These are phyloP conservation scores for Endogone sp. DNA, from an alignment of 192 early-diverging fungal genomes.

Conservation along the genomic window DNA sequence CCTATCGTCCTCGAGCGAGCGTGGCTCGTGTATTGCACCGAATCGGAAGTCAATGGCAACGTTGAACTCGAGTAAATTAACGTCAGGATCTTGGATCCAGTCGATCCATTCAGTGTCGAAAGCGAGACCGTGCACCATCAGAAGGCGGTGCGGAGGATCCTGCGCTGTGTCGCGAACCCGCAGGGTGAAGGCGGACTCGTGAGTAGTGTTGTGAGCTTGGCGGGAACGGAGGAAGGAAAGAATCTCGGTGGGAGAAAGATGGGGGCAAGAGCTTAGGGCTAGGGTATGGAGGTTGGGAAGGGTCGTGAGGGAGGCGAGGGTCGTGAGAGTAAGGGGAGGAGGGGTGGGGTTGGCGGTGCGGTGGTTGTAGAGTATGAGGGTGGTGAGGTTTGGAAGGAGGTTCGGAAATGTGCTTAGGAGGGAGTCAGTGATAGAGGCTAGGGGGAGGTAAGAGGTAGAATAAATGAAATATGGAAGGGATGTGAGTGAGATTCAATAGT, in stretches of 20 bases:
- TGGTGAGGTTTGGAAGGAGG: background rate
- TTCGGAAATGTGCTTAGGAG: background rate
- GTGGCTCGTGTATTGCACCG: no score
- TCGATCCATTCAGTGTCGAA: background rate
- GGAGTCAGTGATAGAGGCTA: background rate
- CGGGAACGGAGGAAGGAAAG: background rate
- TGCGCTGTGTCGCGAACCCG: background rate
- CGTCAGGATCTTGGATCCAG: background rate
- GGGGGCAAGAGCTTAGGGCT: background rate
- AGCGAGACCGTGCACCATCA: background rate
- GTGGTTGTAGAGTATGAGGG: background rate
- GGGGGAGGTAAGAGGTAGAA: background rate
- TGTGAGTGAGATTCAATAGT: background rate
- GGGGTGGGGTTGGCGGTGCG: background rate
- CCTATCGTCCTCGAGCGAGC: background rate
- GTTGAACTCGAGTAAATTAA: background rate
- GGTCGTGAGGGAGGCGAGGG: background rate
- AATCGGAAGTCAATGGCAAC: background rate
- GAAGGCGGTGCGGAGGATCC: background rate
- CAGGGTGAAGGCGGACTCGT: background rate
- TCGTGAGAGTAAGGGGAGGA: background rate
- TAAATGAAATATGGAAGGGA: background rate
- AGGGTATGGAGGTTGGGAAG: background rate
- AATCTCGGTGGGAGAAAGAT: background rate
- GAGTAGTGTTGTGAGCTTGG: background rate